Percentiles rank a stretch among this genome's conserved stretches.
Evolutionary conservation across 768 basidiomycete species (phyloP).

Genomic region (Rhodotorula babjevae): DNA sequence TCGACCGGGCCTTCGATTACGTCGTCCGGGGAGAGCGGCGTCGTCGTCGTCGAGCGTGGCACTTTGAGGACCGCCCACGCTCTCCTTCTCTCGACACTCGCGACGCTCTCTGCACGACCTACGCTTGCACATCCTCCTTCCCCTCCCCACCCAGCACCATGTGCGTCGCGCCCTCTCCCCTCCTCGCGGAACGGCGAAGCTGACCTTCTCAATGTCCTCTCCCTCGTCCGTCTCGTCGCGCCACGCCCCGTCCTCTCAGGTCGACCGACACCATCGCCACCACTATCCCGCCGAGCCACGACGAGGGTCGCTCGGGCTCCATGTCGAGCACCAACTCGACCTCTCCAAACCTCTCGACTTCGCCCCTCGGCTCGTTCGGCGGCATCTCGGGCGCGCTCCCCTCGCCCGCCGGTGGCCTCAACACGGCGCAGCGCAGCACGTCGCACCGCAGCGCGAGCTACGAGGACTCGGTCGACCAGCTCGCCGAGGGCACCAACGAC

Average conservation of each 20-base stretch:
- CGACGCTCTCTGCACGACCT: too few species aligned
- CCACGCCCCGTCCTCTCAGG: background rate
- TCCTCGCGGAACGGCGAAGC: too few species aligned
- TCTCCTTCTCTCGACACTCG: too few species aligned
- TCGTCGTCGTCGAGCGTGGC: too few species aligned
- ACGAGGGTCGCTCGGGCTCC: background rate
- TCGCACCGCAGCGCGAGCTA: background rate
- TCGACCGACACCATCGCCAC: background rate
- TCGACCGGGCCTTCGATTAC: too few species aligned
- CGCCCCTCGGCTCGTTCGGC: constrained; percentile 9
- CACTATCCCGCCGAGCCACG: background rate
- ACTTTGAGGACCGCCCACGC: too few species aligned
- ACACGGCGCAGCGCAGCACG: background rate
- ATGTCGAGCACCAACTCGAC: background rate
- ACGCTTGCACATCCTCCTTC: too few species aligned
- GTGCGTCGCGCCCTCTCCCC: too few species aligned
- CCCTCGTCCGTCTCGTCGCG: too few species aligned
- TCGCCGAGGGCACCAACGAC: background rate
- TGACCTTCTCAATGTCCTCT: too few species aligned
- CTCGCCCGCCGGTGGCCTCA: background rate
- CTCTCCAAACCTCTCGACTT: constrained; percentile 1
- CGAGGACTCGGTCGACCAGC: constrained; percentile 7
- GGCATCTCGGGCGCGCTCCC: constrained; percentile 1
- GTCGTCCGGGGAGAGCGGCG: too few species aligned
- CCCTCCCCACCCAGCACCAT: too few species aligned